Conservation (phyloP, 2,329 filamentous ascomycete genomes). For the Pseudogymnoascus sp. region DNA sequence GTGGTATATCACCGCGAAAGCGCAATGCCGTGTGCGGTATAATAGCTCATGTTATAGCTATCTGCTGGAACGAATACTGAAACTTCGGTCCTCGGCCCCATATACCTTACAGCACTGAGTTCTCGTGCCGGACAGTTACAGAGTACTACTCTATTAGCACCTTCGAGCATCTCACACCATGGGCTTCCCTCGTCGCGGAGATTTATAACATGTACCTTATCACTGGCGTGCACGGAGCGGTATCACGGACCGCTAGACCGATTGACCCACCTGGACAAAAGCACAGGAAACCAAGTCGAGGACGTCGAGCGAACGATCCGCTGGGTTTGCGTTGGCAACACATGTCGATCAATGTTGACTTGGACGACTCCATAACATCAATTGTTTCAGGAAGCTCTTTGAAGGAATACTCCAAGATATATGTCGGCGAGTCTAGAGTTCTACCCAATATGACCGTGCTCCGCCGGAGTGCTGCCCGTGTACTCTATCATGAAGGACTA, state of each 20-base stretch:
- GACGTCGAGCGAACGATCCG: background rate
- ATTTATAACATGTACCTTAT: background rate
- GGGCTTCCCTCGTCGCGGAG: background rate
- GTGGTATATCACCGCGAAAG: background rate
- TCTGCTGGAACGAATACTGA: background rate
- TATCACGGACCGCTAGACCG: constrained; percentile 5
- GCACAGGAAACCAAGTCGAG: background rate
- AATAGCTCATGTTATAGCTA: background rate
- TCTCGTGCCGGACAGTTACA: background rate
- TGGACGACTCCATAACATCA: background rate
- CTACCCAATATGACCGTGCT: background rate
- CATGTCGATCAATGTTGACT: constrained; percentile 1
- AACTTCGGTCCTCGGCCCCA: background rate
- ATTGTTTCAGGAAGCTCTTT: background rate
- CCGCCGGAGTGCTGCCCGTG: background rate
- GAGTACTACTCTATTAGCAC: background rate
- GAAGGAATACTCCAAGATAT: constrained; percentile 1
- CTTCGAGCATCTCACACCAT: background rate
- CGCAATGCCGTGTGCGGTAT: background rate
- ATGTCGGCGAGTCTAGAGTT: constrained; percentile 5
- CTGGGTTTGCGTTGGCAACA: background rate
- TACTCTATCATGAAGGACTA: constrained; percentile 3
- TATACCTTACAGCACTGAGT: background rate
- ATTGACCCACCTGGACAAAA: background rate
- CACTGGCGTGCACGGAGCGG: background rate